Base-by-base conservation (phyloP, 2,329 filamentous ascomycete species). In the Diaporthe longicolla region DNA sequence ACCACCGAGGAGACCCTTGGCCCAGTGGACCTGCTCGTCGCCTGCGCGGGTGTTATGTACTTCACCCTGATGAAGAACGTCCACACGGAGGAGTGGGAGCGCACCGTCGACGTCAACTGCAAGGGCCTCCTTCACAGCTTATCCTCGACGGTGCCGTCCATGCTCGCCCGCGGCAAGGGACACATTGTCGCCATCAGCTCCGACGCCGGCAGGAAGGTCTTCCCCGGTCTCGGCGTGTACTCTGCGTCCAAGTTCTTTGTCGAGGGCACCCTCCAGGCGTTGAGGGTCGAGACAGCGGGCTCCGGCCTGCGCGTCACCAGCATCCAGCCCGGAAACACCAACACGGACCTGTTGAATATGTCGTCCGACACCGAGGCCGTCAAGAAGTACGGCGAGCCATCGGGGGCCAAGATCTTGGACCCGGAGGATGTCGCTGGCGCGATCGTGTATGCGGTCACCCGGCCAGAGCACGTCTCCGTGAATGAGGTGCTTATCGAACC, bases 211-310 rank as follows among this genome's bases (percentile, higher is more conserved):
- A 91, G 94, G 72, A 95, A 95, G 82, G 93, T 95, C 10, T 95
- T 95, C 84, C 93, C 94, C 0, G 94, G 94, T 0, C 84, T 95
- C 17, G 94, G 94, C 70, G 93, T 96, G 48, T 96, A 96, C 86
- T 94, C 93, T 0, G 94, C 93, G 35, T 93, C 90, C 82, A 96
- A 96, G 81, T 95, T 95, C 88, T 96, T 96, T 80, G 93, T 96
- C 71, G 94, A 96, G 81, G 93, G 93, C 0, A 93, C 93, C 0
- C 86, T 96, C n/a, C 93, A 95, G 82, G 87, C 87, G 43, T 83
- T 96, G 77, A 90, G 94, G 11, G 83, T 95, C 10, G 94, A 96
- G 86, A 95, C 93, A 0, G 93, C 92, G 0, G 93, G 93, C 0
- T 89, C 89, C 0, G 94, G 94, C 0, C 83, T 96, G 65, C 87